phyloP scores from a whole-genome alignment of 2,329 filamentous ascomycete genomes.

The Aspergillus thermomutatus region DNA sequence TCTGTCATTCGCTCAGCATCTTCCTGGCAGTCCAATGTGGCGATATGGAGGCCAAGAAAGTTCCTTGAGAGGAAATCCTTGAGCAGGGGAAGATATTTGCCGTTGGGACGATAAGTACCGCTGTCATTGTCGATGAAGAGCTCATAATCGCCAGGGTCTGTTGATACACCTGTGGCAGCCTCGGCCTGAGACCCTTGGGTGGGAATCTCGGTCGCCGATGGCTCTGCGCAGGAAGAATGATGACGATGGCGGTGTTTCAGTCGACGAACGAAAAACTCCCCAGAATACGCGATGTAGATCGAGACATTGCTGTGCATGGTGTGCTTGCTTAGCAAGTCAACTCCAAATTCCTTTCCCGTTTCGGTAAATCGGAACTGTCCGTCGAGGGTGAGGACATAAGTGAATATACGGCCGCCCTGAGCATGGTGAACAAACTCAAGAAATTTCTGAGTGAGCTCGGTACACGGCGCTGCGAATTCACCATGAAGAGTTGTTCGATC shows the following conservation, averaged over 20 bases:
- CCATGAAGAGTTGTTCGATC: slow-evolving; percentile 73
- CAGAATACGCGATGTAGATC: slow-evolving; percentile 85
- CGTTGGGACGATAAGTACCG: slow-evolving; percentile 87
- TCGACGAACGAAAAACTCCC: slow-evolving; percentile 86
- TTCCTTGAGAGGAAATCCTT: slow-evolving; percentile 67
- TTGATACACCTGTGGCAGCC: slow-evolving; percentile 42
- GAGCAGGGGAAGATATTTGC: slow-evolving; percentile 68
- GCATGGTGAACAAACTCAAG: slow-evolving; percentile 84
- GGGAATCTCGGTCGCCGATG: slow-evolving; percentile 33
- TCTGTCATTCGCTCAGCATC: slow-evolving; percentile 69
- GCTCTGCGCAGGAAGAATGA: slow-evolving; percentile 25
- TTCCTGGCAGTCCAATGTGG: slow-evolving; percentile 67
- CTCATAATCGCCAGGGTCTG: slow-evolving; percentile 65
- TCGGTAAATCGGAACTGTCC: slow-evolving; percentile 87
- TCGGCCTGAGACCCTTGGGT: slow-evolving; percentile 36
- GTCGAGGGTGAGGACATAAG: slow-evolving; percentile 87
- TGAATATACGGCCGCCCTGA: slow-evolving; percentile 81
- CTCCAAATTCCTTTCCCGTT: slow-evolving; percentile 91
- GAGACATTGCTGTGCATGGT: slow-evolving; percentile 95
- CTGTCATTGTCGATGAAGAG: slow-evolving; percentile 93
- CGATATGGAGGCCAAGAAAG: slow-evolving; percentile 72
- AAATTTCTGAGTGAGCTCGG: slow-evolving; percentile 73
- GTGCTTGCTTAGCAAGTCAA: slow-evolving; percentile 90
- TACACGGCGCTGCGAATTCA: slow-evolving; percentile 61
- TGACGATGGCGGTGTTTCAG: slow-evolving; percentile 49